Evolutionary conservation across 805 yeast species (phyloP).

Genomic region (Pichia thaimueangensis): DNA sequence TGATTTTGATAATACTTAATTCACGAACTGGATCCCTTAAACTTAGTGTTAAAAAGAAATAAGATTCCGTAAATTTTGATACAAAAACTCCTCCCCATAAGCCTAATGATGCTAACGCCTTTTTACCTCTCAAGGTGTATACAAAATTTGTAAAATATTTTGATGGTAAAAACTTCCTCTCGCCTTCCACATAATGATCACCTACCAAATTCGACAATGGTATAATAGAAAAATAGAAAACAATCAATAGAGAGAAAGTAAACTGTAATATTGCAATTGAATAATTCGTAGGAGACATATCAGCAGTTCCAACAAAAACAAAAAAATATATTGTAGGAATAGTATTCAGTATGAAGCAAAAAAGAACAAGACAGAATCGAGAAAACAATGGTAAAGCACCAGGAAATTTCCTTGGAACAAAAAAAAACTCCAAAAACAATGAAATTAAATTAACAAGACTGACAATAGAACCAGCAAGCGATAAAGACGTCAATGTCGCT

Average conservation of each 20-base stretch:
- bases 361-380: constrained; percentile 38
- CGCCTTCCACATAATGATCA: constrained; percentile 27
- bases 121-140: constrained; percentile 45
- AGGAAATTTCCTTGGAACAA: constrained; percentile 68
- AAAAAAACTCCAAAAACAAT: constrained; percentile 47
- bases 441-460: constrained; percentile 51
- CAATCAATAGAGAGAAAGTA: constrained; percentile 45
- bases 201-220: constrained; percentile 57
- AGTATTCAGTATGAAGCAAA: constrained; percentile 39
- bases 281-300: constrained; percentile 31
- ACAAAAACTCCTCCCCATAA: constrained; percentile 63
- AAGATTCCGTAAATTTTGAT: constrained; percentile 70
- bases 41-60: constrained; percentile 68
- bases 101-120: constrained; percentile 55
- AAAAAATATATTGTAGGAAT: constrained; percentile 52
- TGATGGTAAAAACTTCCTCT: constrained; percentile 46
- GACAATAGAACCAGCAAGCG: constrained; percentile 63
- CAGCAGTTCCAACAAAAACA: constrained; percentile 31
- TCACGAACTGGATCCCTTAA: constrained; percentile 70
- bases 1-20: constrained; percentile 47
- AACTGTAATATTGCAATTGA: constrained; percentile 51
- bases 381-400: constrained; percentile 57
- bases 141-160: constrained; percentile 56
- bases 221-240: constrained; percentile 50
- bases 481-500: constrained; percentile 48